These are phyloP conservation scores for Psilocybe azurescens DNA, from an alignment of 768 basidiomycete species.

Conservation along the genomic window DNA sequence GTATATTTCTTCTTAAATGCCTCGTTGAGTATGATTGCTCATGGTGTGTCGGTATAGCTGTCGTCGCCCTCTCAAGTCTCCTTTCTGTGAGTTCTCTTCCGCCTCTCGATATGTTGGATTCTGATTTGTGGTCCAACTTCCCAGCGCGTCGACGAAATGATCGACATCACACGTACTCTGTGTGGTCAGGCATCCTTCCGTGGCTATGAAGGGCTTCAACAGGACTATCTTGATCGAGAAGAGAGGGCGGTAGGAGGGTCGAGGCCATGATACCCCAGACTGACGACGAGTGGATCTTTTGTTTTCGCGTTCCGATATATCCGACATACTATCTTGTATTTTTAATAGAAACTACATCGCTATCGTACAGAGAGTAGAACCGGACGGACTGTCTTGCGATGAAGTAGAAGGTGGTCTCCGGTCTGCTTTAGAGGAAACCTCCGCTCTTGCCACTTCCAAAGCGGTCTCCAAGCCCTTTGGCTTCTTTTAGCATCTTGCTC, in stretches of 20 bases:
- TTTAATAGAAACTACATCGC: background rate
- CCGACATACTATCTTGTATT: background rate
- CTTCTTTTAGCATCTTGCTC: slow-evolving; percentile 78
- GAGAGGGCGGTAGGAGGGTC: slow-evolving; percentile 37
- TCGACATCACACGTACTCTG: slow-evolving; percentile 41
- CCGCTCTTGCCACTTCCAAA: slow-evolving; percentile 80
- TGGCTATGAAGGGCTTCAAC: slow-evolving; percentile 42
- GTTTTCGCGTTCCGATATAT: slow-evolving; percentile 2
- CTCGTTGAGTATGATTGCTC: background rate
- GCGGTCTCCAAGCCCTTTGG: slow-evolving; percentile 79
- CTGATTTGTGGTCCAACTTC: background rate
- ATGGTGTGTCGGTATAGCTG: slow-evolving; percentile 27
- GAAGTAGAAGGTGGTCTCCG: too few relatives aligned
- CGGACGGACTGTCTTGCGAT: background rate
- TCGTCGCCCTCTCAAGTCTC: slow-evolving; percentile 45
- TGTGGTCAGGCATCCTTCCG: slow-evolving; percentile 47
- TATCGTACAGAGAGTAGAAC: background rate
- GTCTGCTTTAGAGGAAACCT: slow-evolving; percentile 54
- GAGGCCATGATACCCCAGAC: background rate
- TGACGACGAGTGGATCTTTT: too few relatives aligned
- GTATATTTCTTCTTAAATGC: slow-evolving; percentile 19
- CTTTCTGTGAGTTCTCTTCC: slow-evolving; percentile 35
- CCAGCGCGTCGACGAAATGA: slow-evolving; percentile 47
- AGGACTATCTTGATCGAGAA: slow-evolving; percentile 42
- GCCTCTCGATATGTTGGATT: background rate